These are phyloP conservation scores for Vigna angularis DNA, from an alignment of 306 rosid species.

Conservation along the genomic window DNA sequence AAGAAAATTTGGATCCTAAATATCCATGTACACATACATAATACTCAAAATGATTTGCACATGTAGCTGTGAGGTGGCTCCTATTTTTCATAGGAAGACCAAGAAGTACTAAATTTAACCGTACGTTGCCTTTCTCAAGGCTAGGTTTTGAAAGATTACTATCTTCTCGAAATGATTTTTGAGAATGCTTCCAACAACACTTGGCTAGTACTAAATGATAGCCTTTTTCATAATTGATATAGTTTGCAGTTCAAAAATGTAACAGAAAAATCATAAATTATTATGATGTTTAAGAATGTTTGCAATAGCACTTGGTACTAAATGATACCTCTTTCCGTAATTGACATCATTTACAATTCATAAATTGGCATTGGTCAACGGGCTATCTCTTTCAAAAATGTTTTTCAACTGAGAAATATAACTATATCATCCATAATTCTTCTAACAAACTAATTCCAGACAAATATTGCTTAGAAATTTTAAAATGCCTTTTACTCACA, in stretches of 20 bases:
- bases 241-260: conserved; percentile 11
- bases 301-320: background rate
- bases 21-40: background rate
- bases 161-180: background rate
- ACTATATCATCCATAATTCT: conserved; percentile 9
- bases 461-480: conserved; percentile 26
- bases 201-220: background rate
- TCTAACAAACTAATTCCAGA: conserved; percentile 22
- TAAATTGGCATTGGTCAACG: conserved; percentile 8
- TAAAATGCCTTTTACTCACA: conserved; percentile 58
- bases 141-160: background rate
- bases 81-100: conserved; percentile 12
- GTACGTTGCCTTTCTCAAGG: conserved; percentile 17
- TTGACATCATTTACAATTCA: conserved; percentile 25
- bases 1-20: conserved; percentile 21
- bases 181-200: background rate
- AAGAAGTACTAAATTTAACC: conserved; percentile 6
- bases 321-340: conserved; percentile 1
- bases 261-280: background rate
- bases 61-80: conserved; percentile 14
- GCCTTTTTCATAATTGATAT: conserved; percentile 10
- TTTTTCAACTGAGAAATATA: conserved; percentile 20
- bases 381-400: background rate
- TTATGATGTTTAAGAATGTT: background rate
- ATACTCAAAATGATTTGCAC: conserved; percentile 12